A percentile compares a stretch with the other conserved stretches of the same genome.
Conservation (phyloP, 2,329 filamentous ascomycete genomes). For the Microcera coccophila region DNA sequence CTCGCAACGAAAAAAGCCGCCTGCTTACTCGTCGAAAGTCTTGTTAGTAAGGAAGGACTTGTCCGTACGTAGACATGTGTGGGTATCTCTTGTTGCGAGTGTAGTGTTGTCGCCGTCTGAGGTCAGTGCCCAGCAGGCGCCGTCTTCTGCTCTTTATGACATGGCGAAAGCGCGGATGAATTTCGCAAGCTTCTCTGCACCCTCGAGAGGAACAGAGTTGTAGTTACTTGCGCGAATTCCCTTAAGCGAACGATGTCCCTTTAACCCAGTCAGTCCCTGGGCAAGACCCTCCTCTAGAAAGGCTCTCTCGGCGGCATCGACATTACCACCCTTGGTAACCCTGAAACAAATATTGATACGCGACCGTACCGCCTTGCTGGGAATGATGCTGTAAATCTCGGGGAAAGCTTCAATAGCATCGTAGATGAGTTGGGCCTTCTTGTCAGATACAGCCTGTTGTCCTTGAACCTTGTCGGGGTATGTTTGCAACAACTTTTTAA, state of each 20-base stretch:
- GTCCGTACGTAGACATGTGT: background rate
- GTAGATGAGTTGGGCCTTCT: conserved; percentile 78
- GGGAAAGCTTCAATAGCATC: conserved; percentile 68
- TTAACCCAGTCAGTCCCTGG: conserved; percentile 70
- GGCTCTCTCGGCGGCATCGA: conserved; percentile 68
- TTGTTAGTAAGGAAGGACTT: background rate
- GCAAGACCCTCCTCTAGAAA: conserved; percentile 73
- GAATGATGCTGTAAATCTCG: conserved; percentile 71
- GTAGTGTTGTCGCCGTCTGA: background rate
- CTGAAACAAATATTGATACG: conserved; percentile 96
- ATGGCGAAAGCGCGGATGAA: conserved; percentile 57
- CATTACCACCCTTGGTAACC: conserved; percentile 55
- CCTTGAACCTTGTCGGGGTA: conserved; percentile 68
- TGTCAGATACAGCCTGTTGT: conserved; percentile 67
- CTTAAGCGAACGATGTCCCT: conserved; percentile 64
- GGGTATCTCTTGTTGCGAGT: background rate
- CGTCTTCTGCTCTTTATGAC: conserved; percentile 2
- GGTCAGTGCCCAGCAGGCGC: too few species aligned
- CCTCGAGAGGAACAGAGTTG: conserved; percentile 71
- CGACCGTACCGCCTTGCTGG: conserved; percentile 70
- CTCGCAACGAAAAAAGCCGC: background rate
- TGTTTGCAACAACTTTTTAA: conserved; percentile 65
- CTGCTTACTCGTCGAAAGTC: background rate
- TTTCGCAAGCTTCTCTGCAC: conserved; percentile 62
- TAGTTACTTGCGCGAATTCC: conserved; percentile 80